phyloP scores from a whole-genome alignment of 139 green algal genomes.

The Parachlorella kessleri region DNA sequence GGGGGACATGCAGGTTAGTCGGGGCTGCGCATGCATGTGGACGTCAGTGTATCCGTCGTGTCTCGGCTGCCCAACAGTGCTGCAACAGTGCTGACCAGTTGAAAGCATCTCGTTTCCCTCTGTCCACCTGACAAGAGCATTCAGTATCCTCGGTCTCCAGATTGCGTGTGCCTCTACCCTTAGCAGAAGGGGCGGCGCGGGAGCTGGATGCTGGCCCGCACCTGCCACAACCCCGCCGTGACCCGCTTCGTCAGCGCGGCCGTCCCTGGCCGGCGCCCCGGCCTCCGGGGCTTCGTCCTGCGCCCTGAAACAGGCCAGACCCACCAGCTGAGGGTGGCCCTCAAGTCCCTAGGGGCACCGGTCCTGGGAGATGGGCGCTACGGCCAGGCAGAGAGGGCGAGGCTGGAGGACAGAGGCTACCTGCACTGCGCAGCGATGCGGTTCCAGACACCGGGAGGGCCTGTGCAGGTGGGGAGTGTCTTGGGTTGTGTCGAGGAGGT shows the following conservation, averaged over 20 bases:
- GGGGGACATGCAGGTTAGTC: constrained; percentile 28
- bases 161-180: too few species aligned
- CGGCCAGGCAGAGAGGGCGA: not conserved
- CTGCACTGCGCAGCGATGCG: constrained; percentile 45
- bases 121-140: not conserved
- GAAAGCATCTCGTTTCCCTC: not conserved
- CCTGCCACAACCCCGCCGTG: constrained; percentile 3
- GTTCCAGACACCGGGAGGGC: not conserved
- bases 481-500: too few species aligned
- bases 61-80: too few species aligned
- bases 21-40: not conserved
- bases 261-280: not conserved
- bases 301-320: constrained; percentile 44
- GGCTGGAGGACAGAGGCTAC: constrained; percentile 32
- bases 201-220: constrained; percentile 37
- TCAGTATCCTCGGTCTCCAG: not conserved
- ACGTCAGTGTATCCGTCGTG: too few species aligned
- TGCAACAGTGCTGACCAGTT: not conserved
- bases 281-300: constrained; percentile 30
- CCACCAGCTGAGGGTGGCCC: constrained; percentile 46
- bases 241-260: constrained; percentile 26
- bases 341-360: constrained; percentile 39
- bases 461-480: too few species aligned
- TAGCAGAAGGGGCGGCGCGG: constrained; percentile 16
- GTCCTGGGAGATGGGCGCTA: constrained; percentile 42